These are phyloP conservation scores for Pyronema omphalodes DNA, from an alignment of 495 filamentous ascomycete species.

Conservation along the genomic window DNA sequence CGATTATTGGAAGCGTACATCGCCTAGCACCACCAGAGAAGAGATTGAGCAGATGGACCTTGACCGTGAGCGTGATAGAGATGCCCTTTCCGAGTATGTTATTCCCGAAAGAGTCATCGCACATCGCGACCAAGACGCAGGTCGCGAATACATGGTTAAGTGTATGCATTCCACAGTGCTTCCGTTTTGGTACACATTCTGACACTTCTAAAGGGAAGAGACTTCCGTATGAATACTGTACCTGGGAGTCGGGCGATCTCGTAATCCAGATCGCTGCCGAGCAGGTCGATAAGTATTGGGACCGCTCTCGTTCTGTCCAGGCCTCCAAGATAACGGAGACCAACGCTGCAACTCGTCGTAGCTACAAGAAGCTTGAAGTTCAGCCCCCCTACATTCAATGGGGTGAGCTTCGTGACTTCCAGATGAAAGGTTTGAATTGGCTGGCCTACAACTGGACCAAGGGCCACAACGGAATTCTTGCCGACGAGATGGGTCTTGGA, in stretches of 20 bases:
- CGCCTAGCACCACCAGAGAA: constrained; percentile 31
- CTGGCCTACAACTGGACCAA: constrained; percentile 85
- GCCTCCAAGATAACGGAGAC: constrained; percentile 57
- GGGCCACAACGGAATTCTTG: constrained; percentile 82
- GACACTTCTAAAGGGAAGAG: constrained; percentile 38
- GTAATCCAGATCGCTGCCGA: constrained; percentile 59
- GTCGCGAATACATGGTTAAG: constrained; percentile 70
- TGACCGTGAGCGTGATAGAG: constrained; percentile 67
- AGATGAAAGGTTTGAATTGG: constrained; percentile 85
- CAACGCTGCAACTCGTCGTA: constrained; percentile 49
- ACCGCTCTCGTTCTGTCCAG: constrained; percentile 57
- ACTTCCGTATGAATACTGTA: constrained; percentile 75
- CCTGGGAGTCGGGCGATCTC: constrained; percentile 70
- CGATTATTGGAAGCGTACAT: constrained; percentile 17
- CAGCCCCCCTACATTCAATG: constrained; percentile 72
- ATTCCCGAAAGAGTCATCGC: constrained; percentile 85
- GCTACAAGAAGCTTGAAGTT: constrained; percentile 50
- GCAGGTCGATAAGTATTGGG: constrained; percentile 77
- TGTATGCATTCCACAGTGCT: constrained; percentile 35
- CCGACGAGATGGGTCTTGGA: constrained; percentile 95
- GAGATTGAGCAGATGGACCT: constrained; percentile 81
- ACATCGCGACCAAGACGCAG: constrained; percentile 53
- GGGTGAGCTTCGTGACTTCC: constrained; percentile 81
- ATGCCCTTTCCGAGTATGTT: constrained; percentile 68
- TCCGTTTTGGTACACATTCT: constrained; percentile 11